A percentile compares a stretch with the other conserved stretches of the same genome.
These are phyloP conservation scores for Verticillium nubilum DNA, from an alignment of 2,329 filamentous ascomycete species.

Conservation along the genomic window DNA sequence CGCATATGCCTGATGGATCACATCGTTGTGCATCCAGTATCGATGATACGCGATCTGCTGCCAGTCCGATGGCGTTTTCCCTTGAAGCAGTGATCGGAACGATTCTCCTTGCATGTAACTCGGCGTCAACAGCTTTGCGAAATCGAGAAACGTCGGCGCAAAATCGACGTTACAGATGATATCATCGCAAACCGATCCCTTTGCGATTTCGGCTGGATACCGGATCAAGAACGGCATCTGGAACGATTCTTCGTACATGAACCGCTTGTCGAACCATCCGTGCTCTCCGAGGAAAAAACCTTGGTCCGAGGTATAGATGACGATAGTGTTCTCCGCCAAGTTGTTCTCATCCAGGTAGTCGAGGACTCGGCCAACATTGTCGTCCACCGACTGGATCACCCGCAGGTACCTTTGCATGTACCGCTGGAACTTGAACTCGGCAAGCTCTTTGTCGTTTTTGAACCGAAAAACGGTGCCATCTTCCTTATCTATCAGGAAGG, in stretches of 20 bases:
- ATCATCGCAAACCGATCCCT: conserved; percentile 34
- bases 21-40: conserved; percentile 51
- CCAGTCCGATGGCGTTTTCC: conserved; percentile 35
- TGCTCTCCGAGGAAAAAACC: conserved; percentile 53
- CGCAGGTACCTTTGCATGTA: conserved; percentile 52
- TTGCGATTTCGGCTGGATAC: conserved; percentile 34
- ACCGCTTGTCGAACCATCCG: conserved; percentile 53
- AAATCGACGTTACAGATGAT: conserved; percentile 51
- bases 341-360: conserved; percentile 36
- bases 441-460: conserved; percentile 30
- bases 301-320: conserved; percentile 50
- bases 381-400: conserved; percentile 45
- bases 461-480: conserved; percentile 41
- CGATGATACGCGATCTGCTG: conserved; percentile 48
- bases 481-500: conserved; percentile 37
- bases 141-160: conserved; percentile 42
- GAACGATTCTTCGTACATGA: conserved; percentile 53
- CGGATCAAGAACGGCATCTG: conserved; percentile 49
- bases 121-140: conserved; percentile 32
- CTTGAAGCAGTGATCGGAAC: conserved; percentile 31
- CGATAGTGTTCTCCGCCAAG: conserved; percentile 38
- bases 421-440: conserved; percentile 49
- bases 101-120: conserved; percentile 47
- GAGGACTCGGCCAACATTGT: conserved; percentile 43
- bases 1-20: conserved; percentile 41